Base-by-base conservation (phyloP, 1,284 basidiomycete genomes). In the Veloboletus limbatus region DNA sequence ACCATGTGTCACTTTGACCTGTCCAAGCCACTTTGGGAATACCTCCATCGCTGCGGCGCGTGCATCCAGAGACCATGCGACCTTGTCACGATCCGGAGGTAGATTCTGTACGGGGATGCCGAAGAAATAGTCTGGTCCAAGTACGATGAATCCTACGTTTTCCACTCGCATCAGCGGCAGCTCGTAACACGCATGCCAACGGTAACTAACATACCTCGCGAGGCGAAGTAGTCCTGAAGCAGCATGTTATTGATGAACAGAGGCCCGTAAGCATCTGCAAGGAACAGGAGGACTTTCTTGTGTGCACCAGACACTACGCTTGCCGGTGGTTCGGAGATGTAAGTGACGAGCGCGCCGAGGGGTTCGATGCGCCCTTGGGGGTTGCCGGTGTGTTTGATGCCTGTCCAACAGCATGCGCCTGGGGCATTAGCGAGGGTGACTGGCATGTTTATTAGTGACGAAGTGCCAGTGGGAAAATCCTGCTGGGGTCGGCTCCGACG, bases 191-290 rank as follows among this genome's bases (percentile, higher is more conserved):
- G 9, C 11, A 16, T 9, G n/a, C 2, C 16, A 21, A 24, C 7
- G 5, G 4, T n/a, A 26, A 27, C 30, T 1, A 22, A 36, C 65
- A 10, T 31, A 76, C 75, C 74, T 16, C 69, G 63, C 2, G 66
- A 63, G 10, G 78, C 76, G 40, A 74, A 79, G 44, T 70, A 75
- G 46, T 80, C 77, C 49, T 77, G 75, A 17, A 78, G 45, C 7
- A 81, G 57, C 55, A 74, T 60, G 53, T 72, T 74, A 47, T 79
- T 79, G 50, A 77, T 40, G 55, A 65, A 75, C 43, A 77, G 54
- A 3, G 75, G 71, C 0, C 78, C 74, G 34, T 59, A 76, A 10
- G 73, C 66, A 46, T 80, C 78, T 10, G 78, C 54, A 41, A 77
- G 69, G 59, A 73, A 79, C 37, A 78, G 46, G 36, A 81, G 59